Evolutionary conservation across 768 basidiomycete species (phyloP).

Genomic region (Kwoniella mangroviensis): DNA sequence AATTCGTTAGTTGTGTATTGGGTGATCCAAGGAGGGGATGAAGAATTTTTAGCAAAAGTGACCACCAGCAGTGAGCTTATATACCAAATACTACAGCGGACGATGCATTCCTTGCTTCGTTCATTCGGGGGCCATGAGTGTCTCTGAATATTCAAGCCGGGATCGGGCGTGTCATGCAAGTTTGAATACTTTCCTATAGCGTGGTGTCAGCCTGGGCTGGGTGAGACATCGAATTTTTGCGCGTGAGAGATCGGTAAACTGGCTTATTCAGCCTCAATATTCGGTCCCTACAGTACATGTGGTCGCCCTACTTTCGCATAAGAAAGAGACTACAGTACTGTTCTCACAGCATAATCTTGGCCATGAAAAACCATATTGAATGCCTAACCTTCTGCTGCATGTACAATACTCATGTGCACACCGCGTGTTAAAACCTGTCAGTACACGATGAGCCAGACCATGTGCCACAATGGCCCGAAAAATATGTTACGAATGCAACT

Average conservation of each 20-base stretch:
- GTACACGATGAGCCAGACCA: no score
- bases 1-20: constrained; percentile 1
- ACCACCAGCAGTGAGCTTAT: not conserved
- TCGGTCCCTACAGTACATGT: not conserved
- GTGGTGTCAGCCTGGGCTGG: constrained; percentile 1
- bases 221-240: not conserved
- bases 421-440: no score
- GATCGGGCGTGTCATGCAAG: not conserved
- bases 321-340: no score
- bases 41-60: constrained; percentile 3
- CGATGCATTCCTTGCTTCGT: not conserved
- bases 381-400: no score
- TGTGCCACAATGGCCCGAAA: not conserved
- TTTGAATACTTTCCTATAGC: not conserved
- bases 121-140: not conserved
- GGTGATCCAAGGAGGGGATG: constrained; percentile 28
- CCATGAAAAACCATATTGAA: no score
- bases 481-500: not conserved
- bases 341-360: no score
- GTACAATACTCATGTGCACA: no score
- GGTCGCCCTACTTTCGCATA: no score
- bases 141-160: not conserved
- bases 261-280: not conserved
- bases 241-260: not conserved
- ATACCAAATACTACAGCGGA: not conserved